Conservation (phyloP, 129 eudicot species). For the Ambrosia trifida region DNA sequence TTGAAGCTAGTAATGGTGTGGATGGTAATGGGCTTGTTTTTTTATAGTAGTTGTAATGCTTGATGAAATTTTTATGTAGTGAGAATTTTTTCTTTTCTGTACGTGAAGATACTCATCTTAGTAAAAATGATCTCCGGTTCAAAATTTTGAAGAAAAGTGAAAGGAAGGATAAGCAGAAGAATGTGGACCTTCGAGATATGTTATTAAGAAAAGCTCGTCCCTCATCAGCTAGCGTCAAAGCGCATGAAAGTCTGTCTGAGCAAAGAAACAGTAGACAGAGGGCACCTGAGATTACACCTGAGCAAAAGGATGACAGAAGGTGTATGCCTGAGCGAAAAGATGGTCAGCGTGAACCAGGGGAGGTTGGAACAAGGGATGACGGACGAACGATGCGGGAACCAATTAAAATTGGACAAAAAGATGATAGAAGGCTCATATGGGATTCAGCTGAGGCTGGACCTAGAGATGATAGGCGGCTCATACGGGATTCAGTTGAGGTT, state of each 20-base stretch:
- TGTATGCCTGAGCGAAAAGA: conserved; percentile 23
- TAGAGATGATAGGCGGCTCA: conserved; percentile 30
- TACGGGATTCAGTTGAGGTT: conserved; percentile 30
- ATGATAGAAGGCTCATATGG: neutral
- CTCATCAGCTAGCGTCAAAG: conserved; percentile 34
- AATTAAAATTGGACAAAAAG: neutral
- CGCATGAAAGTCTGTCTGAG: conserved; percentile 33
- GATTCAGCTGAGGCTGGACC: conserved; percentile 8
- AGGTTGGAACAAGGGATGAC: neutral
- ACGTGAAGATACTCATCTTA: conserved; percentile 51
- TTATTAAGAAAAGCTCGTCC: conserved; percentile 64
- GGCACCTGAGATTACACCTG: conserved; percentile 30
- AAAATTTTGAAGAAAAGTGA: conserved; percentile 65
- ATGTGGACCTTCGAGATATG: conserved; percentile 67
- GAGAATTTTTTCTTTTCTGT: conserved; percentile 28
- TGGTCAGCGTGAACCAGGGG: conserved; percentile 1
- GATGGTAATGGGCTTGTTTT: conserved; percentile 59
- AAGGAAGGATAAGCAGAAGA: conserved; percentile 42
- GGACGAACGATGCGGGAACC: neutral
- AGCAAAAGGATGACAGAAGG: conserved; percentile 31
- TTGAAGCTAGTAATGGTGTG: conserved; percentile 29
- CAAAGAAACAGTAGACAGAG: conserved; percentile 26
- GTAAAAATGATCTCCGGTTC: conserved; percentile 74
- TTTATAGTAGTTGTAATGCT: conserved; percentile 17
- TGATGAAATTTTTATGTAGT: conserved; percentile 9